Evolutionary conservation across 768 basidiomycete genomes (phyloP), one percentile per base, ranked within the genome.

Genomic region (Symmetrospora coprosmae): DNA sequence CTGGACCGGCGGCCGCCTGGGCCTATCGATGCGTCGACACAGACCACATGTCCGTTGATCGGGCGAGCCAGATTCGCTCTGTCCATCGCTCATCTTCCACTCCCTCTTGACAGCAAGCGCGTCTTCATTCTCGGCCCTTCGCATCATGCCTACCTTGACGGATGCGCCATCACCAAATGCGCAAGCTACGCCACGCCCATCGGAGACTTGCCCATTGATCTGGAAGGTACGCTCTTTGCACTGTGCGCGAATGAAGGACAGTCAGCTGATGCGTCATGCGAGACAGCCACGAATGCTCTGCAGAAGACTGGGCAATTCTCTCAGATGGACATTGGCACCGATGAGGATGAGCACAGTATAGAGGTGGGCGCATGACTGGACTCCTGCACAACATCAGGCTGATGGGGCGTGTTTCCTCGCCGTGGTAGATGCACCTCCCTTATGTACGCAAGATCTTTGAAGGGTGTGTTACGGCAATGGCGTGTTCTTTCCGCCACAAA

Each of bases 51-150:
- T 92, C 65, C 65, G 82, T 76, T n/a, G n/a, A 25, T 23, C 55
- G 8, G 16, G 2, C 13, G 23, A 2, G 14, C 34, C 43, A 19
- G 8, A 21, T 27, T 23, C 34, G 16, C 1, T 19, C 19, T 23
- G 46, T 31, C 17, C 17, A 31, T 25, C 14, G 48, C 34, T 50
- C 31, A 28, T 23, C 21, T 55, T 37, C 23, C 51, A 53, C 17
- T 9, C 28, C 2, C n/a, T 17, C 7, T 11, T n/a, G 9, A 19
- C 66, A 96, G 94, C 49, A 86, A 86, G 69, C 82, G 87, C 14
- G 84, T 99, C 49, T 91, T 97, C 71, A 80, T 99, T 62, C 81
- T 99, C 16, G 94, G 94, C 0, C 94, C 94, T 2, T 92, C 94
- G 1, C 94, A 99, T 72, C 87, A 94, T 66, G 78, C 85, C 67